These are phyloP conservation scores for Cytospora piceicola DNA, from an alignment of 2,329 filamentous ascomycete species.

Conservation along the genomic window DNA sequence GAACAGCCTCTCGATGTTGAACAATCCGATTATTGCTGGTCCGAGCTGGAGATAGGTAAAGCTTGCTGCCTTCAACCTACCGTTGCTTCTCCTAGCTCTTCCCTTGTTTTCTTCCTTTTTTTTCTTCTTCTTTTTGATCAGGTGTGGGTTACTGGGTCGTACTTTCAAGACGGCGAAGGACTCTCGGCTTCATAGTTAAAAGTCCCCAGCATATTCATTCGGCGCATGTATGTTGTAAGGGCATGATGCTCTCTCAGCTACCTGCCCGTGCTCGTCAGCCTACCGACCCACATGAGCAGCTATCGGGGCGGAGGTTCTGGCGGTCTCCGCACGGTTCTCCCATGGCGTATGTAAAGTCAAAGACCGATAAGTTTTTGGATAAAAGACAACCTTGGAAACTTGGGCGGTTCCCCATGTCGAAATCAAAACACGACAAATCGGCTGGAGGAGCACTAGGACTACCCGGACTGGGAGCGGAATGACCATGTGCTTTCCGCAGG, in stretches of 20 bases:
- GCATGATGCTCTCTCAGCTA: too few species aligned
- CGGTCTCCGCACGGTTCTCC: constrained; percentile 40
- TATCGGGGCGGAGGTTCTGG: constrained; percentile 54
- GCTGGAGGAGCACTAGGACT: constrained; percentile 66
- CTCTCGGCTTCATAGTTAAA: constrained; percentile 41
- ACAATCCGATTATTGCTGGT: too few species aligned
- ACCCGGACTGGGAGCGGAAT: constrained; percentile 71
- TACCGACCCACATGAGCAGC: constrained; percentile 60
- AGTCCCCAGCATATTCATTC: too few species aligned
- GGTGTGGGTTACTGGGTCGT: constrained; percentile 58
- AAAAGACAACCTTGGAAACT: constrained; percentile 56
- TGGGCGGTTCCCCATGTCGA: constrained; percentile 28
- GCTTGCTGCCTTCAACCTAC: too few species aligned
- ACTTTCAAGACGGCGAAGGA: constrained; percentile 63
- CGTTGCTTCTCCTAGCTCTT: too few species aligned
- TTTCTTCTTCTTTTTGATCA: neutral
- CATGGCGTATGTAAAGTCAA: constrained; percentile 63
- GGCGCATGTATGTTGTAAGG: too few species aligned
- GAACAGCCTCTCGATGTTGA: too few species aligned
- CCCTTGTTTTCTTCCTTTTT: too few species aligned
- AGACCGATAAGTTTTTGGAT: constrained; percentile 66
- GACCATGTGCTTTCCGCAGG: constrained; percentile 65
- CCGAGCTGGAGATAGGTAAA: too few species aligned
- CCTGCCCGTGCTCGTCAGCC: constrained; percentile 52
- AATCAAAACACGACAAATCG: constrained; percentile 69